A percentile compares a stretch with the other conserved stretches of the same genome.
phyloP scores from a whole-genome alignment of 176 grass and related monocot genomes.

The Cenchrus americanus region DNA sequence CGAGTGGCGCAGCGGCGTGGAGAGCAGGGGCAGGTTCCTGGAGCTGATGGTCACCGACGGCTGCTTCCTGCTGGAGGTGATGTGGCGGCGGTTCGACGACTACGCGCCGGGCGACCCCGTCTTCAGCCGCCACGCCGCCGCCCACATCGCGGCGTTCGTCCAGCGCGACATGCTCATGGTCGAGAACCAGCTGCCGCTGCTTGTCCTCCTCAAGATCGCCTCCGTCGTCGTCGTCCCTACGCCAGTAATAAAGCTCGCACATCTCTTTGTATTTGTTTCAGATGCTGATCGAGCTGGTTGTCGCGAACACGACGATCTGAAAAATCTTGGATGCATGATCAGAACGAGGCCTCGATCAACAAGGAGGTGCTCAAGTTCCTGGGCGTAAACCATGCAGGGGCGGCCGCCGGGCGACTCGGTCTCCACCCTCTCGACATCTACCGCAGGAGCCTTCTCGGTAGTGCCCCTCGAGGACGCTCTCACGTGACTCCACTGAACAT shows the following conservation, averaged over 20 bases:
- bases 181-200: slow-evolving; percentile 57
- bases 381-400: not conserved
- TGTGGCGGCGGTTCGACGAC: slow-evolving; percentile 24
- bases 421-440: slow-evolving; percentile 55
- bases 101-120: slow-evolving; percentile 48
- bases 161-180: slow-evolving; percentile 50
- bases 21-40: slow-evolving; percentile 25
- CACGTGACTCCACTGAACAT: no score
- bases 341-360: slow-evolving; percentile 21
- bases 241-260: no score
- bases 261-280: no score
- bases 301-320: no score
- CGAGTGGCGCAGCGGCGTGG: slow-evolving; percentile 17
- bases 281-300: no score
- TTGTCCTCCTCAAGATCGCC: slow-evolving; percentile 31
- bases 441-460: not conserved
- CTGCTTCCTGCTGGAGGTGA: slow-evolving; percentile 66
- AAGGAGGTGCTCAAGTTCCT: slow-evolving; percentile 44
- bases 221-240: not conserved
- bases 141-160: slow-evolving; percentile 32
- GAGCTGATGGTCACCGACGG: slow-evolving; percentile 54
- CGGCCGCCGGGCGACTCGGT: not conserved
- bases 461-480: no score
- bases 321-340: no score
- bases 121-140: slow-evolving; percentile 39